Evolutionary conservation across 352 stramenopile genomes (phyloP).

Genomic region (Phytophthora sp.): DNA sequence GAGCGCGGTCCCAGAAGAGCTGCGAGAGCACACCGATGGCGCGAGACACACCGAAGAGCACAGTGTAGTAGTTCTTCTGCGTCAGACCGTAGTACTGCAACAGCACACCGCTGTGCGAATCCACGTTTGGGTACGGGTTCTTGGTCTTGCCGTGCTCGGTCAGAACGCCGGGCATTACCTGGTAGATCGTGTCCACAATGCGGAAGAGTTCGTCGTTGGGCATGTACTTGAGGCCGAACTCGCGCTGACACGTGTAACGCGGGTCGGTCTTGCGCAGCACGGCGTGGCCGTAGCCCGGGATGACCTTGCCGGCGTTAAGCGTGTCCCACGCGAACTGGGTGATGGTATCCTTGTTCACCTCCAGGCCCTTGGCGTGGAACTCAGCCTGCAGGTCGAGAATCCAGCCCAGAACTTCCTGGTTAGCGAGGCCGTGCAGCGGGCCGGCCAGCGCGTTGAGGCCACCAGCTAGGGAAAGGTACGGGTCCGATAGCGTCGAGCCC

Average conservation of each 20-base stretch:
- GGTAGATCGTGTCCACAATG: slow-evolving; percentile 99
- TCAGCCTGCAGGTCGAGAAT: slow-evolving; percentile 95
- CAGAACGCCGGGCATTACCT: slow-evolving; percentile 98
- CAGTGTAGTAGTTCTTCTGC: slow-evolving; percentile 99
- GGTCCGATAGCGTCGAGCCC: slow-evolving; percentile 97
- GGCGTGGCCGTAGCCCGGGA: slow-evolving; percentile 98
- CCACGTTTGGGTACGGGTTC: slow-evolving; percentile 99
- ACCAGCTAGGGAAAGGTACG: slow-evolving; percentile 96
- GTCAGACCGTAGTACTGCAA: slow-evolving; percentile 99
- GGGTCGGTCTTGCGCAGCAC: slow-evolving; percentile 99
- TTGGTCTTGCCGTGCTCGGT: slow-evolving; percentile 99
- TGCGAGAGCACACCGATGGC: slow-evolving; percentile 98
- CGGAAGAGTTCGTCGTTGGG: slow-evolving; percentile 99
- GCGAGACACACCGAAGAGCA: slow-evolving; percentile 99
- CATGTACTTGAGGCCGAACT: slow-evolving; percentile 99
- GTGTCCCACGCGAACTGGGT: slow-evolving; percentile 99
- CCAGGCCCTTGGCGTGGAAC: slow-evolving; percentile 96
- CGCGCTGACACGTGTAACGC: slow-evolving; percentile 98
- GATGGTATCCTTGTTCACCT: slow-evolving; percentile 98
- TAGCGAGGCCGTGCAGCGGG: slow-evolving; percentile 98
- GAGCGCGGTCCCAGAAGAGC: slow-evolving; percentile 98
- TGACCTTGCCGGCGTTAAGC: slow-evolving; percentile 99
- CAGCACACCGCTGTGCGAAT: slow-evolving; percentile 98
- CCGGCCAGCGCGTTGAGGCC: slow-evolving; percentile 98
- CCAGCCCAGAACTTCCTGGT: slow-evolving; percentile 98